These are phyloP conservation scores for Fraxinus velutina DNA, from an alignment of 305 asterid species.

Conservation along the genomic window DNA sequence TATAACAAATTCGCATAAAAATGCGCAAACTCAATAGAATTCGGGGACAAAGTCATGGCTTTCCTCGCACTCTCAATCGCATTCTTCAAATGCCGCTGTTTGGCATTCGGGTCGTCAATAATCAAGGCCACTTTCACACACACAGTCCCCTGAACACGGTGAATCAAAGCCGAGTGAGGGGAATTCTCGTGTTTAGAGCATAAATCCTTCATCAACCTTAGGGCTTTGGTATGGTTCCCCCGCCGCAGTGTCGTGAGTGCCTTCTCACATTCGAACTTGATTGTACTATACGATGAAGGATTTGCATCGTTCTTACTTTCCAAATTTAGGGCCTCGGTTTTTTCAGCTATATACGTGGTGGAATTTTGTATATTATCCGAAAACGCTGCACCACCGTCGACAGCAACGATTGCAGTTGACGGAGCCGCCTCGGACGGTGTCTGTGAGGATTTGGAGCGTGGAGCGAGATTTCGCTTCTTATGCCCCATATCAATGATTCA, in stretches of 20 bases:
- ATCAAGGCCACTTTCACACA: constrained; percentile 64
- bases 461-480: constrained; percentile 66
- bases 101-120: constrained; percentile 61
- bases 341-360: constrained; percentile 14
- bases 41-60: constrained; percentile 60
- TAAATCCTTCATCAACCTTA: constrained; percentile 83
- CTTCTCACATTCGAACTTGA: constrained; percentile 67
- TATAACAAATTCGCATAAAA: constrained; percentile 76
- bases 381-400: constrained; percentile 20
- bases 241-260: constrained; percentile 62
- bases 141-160: constrained; percentile 80
- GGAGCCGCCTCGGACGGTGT: constrained; percentile 30
- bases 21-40: constrained; percentile 74
- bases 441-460: constrained; percentile 60
- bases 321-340: constrained; percentile 23
- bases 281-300: constrained; percentile 33
- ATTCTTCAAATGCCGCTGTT: constrained; percentile 65
- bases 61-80: constrained; percentile 75
- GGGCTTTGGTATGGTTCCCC: constrained; percentile 76
- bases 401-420: constrained; percentile 17
- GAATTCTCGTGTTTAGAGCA: constrained; percentile 55
- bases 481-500: constrained; percentile 63
- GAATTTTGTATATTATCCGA: constrained; percentile 25
- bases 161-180: constrained; percentile 54
- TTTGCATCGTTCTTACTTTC: constrained; percentile 27